These are phyloP conservation scores for Pachysandra terminalis DNA, from an alignment of 164 flowering plant genomes.

Conservation along the genomic window DNA sequence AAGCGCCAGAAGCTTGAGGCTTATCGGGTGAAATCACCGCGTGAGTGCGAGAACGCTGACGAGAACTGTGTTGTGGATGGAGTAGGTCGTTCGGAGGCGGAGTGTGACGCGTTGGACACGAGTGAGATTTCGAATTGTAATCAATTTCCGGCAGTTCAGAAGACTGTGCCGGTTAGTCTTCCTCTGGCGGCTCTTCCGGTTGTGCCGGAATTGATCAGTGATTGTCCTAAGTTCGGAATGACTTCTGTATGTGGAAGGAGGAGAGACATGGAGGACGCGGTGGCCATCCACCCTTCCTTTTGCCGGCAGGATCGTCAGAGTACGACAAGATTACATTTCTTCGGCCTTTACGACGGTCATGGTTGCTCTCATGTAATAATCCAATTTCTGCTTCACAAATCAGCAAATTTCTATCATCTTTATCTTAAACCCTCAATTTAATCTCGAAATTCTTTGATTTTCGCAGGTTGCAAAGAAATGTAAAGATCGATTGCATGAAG, in stretches of 20 bases:
- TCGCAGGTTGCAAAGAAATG: slow-evolving; percentile 77
- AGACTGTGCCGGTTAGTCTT: background rate
- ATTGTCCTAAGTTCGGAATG: slow-evolving; percentile 38
- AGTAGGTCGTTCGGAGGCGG: background rate
- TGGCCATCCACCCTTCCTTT: slow-evolving; percentile 49
- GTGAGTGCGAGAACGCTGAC: slow-evolving; percentile 20
- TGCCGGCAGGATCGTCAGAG: slow-evolving; percentile 1
- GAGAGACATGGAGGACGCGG: slow-evolving; percentile 80
- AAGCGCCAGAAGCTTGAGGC: slow-evolving; percentile 22
- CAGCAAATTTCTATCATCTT: background rate
- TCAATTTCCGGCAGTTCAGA: background rate
- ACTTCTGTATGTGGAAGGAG: slow-evolving; percentile 73
- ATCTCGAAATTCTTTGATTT: background rate
- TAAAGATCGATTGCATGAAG: slow-evolving; percentile 57
- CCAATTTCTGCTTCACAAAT: background rate
- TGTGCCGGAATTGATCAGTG: background rate
- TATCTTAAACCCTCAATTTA: background rate
- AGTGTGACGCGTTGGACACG: background rate
- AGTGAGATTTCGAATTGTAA: background rate
- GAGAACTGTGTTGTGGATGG: slow-evolving; percentile 5
- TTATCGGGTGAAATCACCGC: background rate
- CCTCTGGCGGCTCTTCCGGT: background rate
- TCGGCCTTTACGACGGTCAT: slow-evolving; percentile 88
- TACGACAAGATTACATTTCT: slow-evolving; percentile 40
- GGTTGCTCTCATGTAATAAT: slow-evolving; percentile 85